Base-by-base conservation (phyloP, 495 filamentous ascomycete species). In the Annulohypoxylon maeteangense region DNA sequence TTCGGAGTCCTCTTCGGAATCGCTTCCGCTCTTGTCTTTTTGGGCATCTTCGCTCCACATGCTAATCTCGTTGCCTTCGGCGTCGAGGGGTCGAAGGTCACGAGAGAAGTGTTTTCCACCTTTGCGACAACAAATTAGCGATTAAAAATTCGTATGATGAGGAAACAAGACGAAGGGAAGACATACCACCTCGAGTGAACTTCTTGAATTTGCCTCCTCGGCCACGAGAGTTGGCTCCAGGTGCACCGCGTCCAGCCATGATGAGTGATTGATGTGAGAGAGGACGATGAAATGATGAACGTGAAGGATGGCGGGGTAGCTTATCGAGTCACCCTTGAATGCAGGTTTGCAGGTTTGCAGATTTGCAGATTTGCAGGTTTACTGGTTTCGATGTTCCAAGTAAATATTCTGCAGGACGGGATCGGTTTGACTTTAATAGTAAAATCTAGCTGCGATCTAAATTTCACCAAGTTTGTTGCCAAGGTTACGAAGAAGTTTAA, bases 61-160 rank as follows among this genome's bases (percentile, higher is more conserved):
- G 80, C 90, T 86, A 18, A 88, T 78, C 62, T 86, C 84, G 63
- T 93, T 93, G 67, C 92, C 94, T 78, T 98, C 92, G 55, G 90
- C 90, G 72, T 96, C 93, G 71, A 93, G 84, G 6, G 93, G 94
- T 76, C 89, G 88, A 10, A 98, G 88, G 77, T 97, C 90, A 40
- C 91, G 90, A 67, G 94, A 97, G 87, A 94, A 98, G 67, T 96
- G 90, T 81, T 97, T 97, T 72, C 95, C 95, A 61, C 94, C 95
- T 97, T 60, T 27, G 57, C n/a, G 36, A 20, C 44, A 36, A 20
- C 18, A 31, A 54, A 22, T 65, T 64, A 60, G 58, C n/a, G 11
- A 62, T 40, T 42, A 7, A 16, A 50, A 57, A 12, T 5, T 44
- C 22, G 44, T 40, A 34, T 7, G 4, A 32, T 53, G 22, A 36